phyloP scores from a whole-genome alignment of 1,139 yeast genomes.

The Pichia sp. region DNA sequence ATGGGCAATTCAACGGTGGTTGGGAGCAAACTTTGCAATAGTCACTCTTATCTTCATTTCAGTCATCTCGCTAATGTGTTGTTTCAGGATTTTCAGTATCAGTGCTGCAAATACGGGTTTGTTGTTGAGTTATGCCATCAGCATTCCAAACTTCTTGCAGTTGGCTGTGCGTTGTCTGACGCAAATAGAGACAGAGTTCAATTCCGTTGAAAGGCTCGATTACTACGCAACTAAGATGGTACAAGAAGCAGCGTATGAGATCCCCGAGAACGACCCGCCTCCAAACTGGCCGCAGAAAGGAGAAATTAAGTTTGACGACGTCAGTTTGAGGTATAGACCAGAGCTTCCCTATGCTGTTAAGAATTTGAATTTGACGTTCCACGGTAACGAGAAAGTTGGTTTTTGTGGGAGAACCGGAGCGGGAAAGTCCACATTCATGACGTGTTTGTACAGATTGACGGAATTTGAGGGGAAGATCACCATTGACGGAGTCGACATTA shows the following conservation, averaged over 20 bases:
- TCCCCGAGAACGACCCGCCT: background rate
- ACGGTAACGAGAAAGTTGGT: background rate
- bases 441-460: background rate
- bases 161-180: constrained; percentile 49
- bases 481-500: constrained; percentile 38
- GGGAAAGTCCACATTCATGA: background rate
- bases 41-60: constrained; percentile 54
- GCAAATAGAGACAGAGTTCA: constrained; percentile 48
- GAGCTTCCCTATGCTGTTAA: background rate
- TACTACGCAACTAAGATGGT: constrained; percentile 25
- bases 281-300: background rate
- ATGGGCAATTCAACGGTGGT: constrained; percentile 65
- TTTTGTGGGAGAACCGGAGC: background rate
- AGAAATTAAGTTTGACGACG: background rate
- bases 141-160: constrained; percentile 46
- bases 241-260: background rate
- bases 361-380: background rate
- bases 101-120: constrained; percentile 68
- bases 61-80: constrained; percentile 54
- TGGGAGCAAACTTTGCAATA: constrained; percentile 55
- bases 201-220: constrained; percentile 50
- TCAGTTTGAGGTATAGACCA: background rate
- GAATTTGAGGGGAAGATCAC: background rate
- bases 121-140: constrained; percentile 52
- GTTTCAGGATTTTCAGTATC: constrained; percentile 56